phyloP scores from a whole-genome alignment of 495 filamentous ascomycete genomes.

The Evansstolkia leycettana region DNA sequence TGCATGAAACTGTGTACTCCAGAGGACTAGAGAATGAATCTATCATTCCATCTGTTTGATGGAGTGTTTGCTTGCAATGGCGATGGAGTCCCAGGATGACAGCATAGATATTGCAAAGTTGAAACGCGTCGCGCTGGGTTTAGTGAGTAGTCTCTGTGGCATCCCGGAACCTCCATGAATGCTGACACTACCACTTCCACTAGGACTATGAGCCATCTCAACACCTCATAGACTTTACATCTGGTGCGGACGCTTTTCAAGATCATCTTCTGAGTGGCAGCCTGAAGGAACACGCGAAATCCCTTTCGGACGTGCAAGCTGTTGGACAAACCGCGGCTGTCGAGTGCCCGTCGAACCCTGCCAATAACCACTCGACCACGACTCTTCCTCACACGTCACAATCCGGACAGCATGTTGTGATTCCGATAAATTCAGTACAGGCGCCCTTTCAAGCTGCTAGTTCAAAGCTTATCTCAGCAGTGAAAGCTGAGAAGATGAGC shows the following conservation, averaged over 20 bases:
- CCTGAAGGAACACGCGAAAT: background rate
- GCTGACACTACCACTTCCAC: constrained; percentile 16
- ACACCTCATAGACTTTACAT: constrained; percentile 5
- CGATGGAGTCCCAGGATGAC: constrained; percentile 35
- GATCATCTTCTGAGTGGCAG: background rate
- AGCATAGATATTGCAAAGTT: constrained; percentile 37
- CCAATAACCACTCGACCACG: background rate
- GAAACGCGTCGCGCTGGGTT: constrained; percentile 37
- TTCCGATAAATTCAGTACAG: constrained; percentile 3
- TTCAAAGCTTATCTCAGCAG: constrained; percentile 1
- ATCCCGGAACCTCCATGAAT: constrained; percentile 16
- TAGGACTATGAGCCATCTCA: constrained; percentile 24
- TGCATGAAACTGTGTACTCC: no score
- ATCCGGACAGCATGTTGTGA: constrained; percentile 11
- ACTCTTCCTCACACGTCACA: background rate
- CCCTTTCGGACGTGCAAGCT: background rate
- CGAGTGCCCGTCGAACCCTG: constrained; percentile 3
- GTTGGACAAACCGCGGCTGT: background rate
- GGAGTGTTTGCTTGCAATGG: background rate
- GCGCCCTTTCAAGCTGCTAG: constrained; percentile 2
- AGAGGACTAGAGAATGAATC: no score
- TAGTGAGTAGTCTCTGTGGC: constrained; percentile 25
- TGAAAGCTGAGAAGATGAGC: constrained; percentile 19
- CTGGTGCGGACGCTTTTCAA: constrained; percentile 2
- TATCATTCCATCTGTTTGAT: background rate